Base-by-base conservation (phyloP, 2,329 filamentous ascomycete species). In the Cytospora piceae region DNA sequence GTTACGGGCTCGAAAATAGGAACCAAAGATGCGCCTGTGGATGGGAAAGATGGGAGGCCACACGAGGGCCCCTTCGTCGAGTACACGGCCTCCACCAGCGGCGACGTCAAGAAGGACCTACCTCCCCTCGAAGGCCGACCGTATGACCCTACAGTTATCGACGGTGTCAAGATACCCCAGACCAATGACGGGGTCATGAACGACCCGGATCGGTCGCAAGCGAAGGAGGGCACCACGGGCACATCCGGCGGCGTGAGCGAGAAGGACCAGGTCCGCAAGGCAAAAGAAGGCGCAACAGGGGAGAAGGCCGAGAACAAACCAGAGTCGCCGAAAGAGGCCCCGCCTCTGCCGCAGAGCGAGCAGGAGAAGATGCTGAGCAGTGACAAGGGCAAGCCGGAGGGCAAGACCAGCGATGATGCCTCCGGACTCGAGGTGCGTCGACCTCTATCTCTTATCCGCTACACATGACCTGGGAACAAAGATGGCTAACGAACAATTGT, bases 1-100 rank as follows among this genome's bases (percentile, higher is more conserved):
- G 63, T 68, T 32, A 54, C 60, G 22, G 62, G 58, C 22, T 58
- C 72, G 31, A 79, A 78, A 68, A 78, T 78, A 61, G 81, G 82
- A 37, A 83, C 80, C 65, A 93, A 93, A 76, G 90, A 95, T 80
- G 92, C 91, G 64, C 94, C 94, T 0, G 90, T 97, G 24, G 95
- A 98, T 75, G 94, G 94, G 55, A 90, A 91, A 72, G 95, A 98
- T 79, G 95, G 95, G 57, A 95, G 94, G 79, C 95, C 95, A 56
- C 94, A 97, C 75, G 87, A 90, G 24, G 95, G 95, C 1, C 95
- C 95, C 7, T 89, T 87, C 73, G 88, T 94, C 65, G 80, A 84
- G 66, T 69, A 71, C 68, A 60, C 70, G 58, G 77, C 77, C 58
- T 77, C 79, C 59, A 69, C 72, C 24, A 69, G 69, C 31, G 72